phyloP scores from a whole-genome alignment of 2,329 filamentous ascomycete species.

The Colletotrichum sp. region DNA sequence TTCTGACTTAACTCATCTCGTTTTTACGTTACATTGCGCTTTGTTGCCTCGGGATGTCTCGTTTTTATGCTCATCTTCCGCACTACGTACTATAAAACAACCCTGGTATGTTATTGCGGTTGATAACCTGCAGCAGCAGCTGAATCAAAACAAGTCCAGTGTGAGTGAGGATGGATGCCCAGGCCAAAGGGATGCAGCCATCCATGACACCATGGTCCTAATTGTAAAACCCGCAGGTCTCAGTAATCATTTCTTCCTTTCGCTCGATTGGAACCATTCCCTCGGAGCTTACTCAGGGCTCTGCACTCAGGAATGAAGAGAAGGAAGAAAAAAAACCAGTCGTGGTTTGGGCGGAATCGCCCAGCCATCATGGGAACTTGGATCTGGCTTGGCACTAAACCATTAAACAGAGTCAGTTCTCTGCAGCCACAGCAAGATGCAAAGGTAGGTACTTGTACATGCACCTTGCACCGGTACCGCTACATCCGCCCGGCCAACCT shows the following conservation, averaged over 20 bases:
- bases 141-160: constrained; percentile 8
- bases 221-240: not conserved
- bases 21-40: constrained; percentile 4
- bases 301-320: not conserved
- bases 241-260: not conserved
- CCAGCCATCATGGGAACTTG: not conserved
- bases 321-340: not conserved
- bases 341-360: not conserved
- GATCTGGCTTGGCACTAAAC: not conserved
- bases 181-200: not conserved
- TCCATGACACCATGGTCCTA: not conserved
- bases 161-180: not conserved
- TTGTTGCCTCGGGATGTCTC: not conserved
- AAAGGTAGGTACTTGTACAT: not conserved
- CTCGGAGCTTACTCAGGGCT: not conserved
- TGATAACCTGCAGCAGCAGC: not conserved
- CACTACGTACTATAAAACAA: not conserved
- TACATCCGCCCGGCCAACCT: not conserved
- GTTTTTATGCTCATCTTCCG: not conserved
- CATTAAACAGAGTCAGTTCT: constrained; percentile 1
- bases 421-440: not conserved
- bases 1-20: not conserved
- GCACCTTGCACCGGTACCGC: not conserved
- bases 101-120: not conserved
- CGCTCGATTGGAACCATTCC: not conserved